Base-by-base conservation (phyloP, 495 filamentous ascomycete species). In the Penicillium salamii region DNA sequence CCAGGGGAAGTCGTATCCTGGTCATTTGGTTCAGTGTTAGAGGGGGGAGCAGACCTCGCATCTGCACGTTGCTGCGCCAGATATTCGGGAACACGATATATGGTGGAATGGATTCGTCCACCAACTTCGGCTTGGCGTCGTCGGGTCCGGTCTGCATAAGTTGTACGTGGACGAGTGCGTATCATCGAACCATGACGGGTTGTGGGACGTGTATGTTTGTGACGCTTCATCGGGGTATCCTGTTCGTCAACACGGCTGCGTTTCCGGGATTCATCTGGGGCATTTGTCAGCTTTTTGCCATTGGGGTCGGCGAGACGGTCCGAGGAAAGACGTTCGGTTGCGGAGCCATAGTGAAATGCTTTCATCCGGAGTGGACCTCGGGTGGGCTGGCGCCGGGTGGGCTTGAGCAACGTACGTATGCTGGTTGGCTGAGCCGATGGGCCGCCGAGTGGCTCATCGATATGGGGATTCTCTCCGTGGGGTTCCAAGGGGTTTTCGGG, bases 21-120 rank as follows among this genome's bases (percentile, higher is more conserved):
- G 14, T 40, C 35, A 12, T 17, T 18, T 19, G 38, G 14, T 12
- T 24, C 20, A 11, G 42, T 7, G 11, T 24, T 31, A 12, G 19
- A 3, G 1, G 19, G 7, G 8, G 20, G 23, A 17, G 41, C 13
- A 24, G 49, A 26, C 23, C 49, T 51, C 2, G 50, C 44, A 39
- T 63, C 58, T 9, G 55, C 47, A 12, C 60, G 60, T 11, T 46
- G 50, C 54, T 71, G 64, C 13, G 59, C 56, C 20, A 72, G 34
- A 7, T 65, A 52, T n/a, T 68, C 45, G 2, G 67, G 62, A n/a
- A 72, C 34, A n/a, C 69, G 67, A n/a, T 62, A 68, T 11, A 68
- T 40, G 9, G 70, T 74, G 3, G 49, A 50, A 19, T 64, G 53
- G 17, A 74, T 61, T 5, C 64, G 60, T 9, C 69, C 69, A 29